phyloP scores from a whole-genome alignment of 192 early-diverging fungal species.

The Rhizophlyctis rosea region DNA sequence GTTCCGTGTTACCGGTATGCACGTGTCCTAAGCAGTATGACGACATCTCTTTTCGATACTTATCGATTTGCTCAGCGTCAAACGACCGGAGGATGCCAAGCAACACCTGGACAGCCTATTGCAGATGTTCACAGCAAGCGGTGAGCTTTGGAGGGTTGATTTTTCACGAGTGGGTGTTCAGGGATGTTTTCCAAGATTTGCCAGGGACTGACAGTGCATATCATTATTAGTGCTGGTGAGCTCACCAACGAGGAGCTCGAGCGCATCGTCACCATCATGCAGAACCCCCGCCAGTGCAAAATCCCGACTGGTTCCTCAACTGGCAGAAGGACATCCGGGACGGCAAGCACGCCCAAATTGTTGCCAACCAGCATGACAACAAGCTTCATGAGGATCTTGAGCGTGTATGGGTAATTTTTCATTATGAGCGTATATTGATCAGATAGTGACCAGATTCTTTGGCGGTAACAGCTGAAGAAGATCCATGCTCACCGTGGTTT shows the following conservation, averaged over 20 bases:
- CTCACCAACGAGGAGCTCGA: conserved; percentile 96
- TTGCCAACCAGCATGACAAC: conserved; percentile 94
- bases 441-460: no score
- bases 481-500: conserved; percentile 98
- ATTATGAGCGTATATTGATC: no score
- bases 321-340: conserved; percentile 97
- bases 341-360: conserved; percentile 91
- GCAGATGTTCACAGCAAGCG: conserved; percentile 40
- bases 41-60: no score
- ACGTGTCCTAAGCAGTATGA: neutral
- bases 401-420: conserved; percentile 53
- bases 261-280: conserved; percentile 96
- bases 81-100: conserved; percentile 47
- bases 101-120: conserved; percentile 48
- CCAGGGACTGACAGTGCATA: no score
- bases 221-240: conserved; percentile 89
- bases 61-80: conserved; percentile 15
- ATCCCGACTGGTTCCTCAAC: conserved; percentile 99
- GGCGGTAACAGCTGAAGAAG: conserved; percentile 96
- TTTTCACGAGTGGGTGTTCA: no score
- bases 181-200: no score
- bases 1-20: conserved; percentile 50
- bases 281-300: conserved; percentile 99
- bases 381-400: conserved; percentile 98
- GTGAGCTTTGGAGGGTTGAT: no score